These are phyloP conservation scores for Tympanopsis confertula DNA, from an alignment of 2,329 filamentous ascomycete genomes.

Conservation along the genomic window DNA sequence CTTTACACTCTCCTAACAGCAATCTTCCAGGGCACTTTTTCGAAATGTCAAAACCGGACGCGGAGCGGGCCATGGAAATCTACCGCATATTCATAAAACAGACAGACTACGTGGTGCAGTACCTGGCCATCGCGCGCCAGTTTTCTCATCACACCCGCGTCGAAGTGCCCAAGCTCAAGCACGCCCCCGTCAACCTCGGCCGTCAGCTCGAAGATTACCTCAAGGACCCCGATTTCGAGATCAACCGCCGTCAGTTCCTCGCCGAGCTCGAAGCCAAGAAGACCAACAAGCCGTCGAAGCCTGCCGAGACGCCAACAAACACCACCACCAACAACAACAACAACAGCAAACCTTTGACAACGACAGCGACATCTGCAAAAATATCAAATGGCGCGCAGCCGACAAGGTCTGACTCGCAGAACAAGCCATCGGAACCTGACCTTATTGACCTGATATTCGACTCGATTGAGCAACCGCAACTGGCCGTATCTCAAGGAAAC, in stretches of 20 bases:
- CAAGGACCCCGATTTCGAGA: conserved; percentile 87
- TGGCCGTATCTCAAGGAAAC: too few species aligned
- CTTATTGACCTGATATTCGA: neutral
- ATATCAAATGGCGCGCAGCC: conserved; percentile 2
- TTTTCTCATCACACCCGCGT: conserved; percentile 86
- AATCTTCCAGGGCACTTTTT: conserved; percentile 67
- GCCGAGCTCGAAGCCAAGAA: conserved; percentile 71
- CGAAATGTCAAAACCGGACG: conserved; percentile 91
- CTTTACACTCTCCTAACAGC: conserved; percentile 3
- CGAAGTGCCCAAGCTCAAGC: conserved; percentile 92
- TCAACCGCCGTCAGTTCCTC: conserved; percentile 82
- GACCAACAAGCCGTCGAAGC: conserved; percentile 24
- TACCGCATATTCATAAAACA: conserved; percentile 87
- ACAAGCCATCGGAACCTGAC: neutral
- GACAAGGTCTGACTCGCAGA: neutral
- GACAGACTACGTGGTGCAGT: conserved; percentile 86
- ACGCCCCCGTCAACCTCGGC: conserved; percentile 84
- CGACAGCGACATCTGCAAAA: conserved; percentile 3
- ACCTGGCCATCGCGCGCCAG: conserved; percentile 73
- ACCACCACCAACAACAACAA: neutral
- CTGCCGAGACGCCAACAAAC: conserved; percentile 4
- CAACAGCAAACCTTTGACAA: conserved; percentile 5
- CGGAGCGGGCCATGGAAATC: conserved; percentile 79
- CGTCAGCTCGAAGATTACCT: conserved; percentile 88
- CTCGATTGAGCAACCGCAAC: neutral